Conservation (phyloP, 345 rosid species). For the Erucastrum elatum region DNA sequence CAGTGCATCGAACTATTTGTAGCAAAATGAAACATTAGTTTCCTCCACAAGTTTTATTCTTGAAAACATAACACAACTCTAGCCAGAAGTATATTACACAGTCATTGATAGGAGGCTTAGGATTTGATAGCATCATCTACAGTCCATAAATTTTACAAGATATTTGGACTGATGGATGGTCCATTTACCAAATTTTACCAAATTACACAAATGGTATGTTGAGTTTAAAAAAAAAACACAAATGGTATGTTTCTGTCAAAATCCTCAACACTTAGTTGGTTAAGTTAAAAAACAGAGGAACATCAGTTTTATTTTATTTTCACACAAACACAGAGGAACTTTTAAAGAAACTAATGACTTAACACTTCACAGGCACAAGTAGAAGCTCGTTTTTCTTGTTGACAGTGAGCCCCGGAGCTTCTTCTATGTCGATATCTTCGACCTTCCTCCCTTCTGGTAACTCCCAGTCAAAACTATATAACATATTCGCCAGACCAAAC, state of each 20-base stretch:
- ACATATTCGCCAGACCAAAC: conserved; percentile 44
- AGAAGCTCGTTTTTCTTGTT: conserved; percentile 32
- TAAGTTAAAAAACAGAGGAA: too few species aligned
- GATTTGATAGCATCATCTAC: too few species aligned
- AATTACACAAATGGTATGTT: too few species aligned
- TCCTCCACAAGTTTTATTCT: neutral
- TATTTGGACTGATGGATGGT: too few species aligned
- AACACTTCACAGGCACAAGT: conserved; percentile 37
- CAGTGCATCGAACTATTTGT: neutral
- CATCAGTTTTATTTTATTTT: too few species aligned
- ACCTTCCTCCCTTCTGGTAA: conserved; percentile 32
- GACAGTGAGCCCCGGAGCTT: conserved; percentile 35
- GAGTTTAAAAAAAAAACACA: too few species aligned
- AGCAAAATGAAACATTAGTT: neutral
- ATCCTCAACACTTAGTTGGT: too few species aligned
- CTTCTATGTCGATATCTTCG: conserved; percentile 44
- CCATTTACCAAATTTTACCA: too few species aligned
- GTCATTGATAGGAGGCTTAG: too few species aligned
- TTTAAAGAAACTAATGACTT: neutral
- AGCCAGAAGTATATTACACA: neutral
- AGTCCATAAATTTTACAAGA: too few species aligned
- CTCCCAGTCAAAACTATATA: conserved; percentile 46
- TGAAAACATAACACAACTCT: neutral
- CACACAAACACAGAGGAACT: neutral
- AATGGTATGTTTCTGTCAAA: too few species aligned